Conservation (phyloP, 371 early-diverging fungal genomes). For the Mortierella sp. region DNA sequence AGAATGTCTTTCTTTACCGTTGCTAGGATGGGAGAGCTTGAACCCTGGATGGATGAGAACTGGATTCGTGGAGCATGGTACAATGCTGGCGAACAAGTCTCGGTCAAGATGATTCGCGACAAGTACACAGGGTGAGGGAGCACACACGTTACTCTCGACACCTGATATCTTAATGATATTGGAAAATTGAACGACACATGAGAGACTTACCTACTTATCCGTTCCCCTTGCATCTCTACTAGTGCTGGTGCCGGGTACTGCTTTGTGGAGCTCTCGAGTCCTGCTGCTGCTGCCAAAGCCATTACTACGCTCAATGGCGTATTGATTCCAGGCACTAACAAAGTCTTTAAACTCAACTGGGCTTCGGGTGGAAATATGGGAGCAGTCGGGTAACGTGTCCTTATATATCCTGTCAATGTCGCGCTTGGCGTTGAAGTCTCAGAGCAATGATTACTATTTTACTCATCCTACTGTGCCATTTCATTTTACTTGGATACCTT, state of each 20-base stretch:
- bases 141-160: not conserved
- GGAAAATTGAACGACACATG: not conserved
- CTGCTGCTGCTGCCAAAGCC: conserved; percentile 73
- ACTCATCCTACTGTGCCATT: not conserved
- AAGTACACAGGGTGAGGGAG: conserved; percentile 72
- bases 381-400: conserved; percentile 17
- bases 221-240: conserved; percentile 1
- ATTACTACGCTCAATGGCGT: conserved; percentile 82
- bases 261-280: conserved; percentile 77
- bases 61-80: conserved; percentile 79
- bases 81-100: conserved; percentile 75
- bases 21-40: conserved; percentile 84
- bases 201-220: not conserved
- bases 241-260: conserved; percentile 80
- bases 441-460: not conserved
- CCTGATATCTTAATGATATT: not conserved
- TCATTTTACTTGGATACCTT: conserved; percentile 6
- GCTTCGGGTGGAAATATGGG: conserved; percentile 80
- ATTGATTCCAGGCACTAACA: conserved; percentile 82
- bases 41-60: conserved; percentile 88
- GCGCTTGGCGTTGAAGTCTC: not conserved
- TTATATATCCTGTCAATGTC: not conserved
- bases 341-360: conserved; percentile 93
- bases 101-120: conserved; percentile 92
- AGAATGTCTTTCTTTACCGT: not conserved